Percentiles rank a stretch among this genome's conserved stretches.
phyloP scores from a whole-genome alignment of 179 eudicot species.

The Silene vulgaris region DNA sequence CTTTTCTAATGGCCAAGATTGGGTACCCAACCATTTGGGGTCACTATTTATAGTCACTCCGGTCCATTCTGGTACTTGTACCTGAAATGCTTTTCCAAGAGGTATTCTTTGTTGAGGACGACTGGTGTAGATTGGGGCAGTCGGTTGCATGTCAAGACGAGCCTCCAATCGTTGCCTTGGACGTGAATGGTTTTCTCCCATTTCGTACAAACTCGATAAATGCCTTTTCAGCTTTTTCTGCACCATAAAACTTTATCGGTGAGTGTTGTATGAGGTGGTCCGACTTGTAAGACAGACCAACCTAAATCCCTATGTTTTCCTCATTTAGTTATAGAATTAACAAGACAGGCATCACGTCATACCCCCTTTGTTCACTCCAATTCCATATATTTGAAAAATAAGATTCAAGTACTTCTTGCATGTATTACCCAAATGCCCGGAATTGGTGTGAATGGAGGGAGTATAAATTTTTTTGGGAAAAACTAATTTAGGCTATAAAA shows the following conservation, averaged over 20 bases:
- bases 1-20: slow-evolving; percentile 57
- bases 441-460: too few species aligned
- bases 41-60: slow-evolving; percentile 46
- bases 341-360: too few species aligned
- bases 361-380: too few species aligned
- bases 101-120: slow-evolving; percentile 46
- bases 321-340: not conserved
- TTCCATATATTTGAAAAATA: too few species aligned
- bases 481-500: not conserved
- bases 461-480: not conserved
- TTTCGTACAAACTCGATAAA: slow-evolving; percentile 41
- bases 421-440: too few species aligned
- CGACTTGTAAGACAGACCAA: not conserved
- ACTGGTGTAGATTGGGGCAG: slow-evolving; percentile 27
- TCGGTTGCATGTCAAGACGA: slow-evolving; percentile 26
- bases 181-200: slow-evolving; percentile 25
- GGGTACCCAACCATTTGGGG: slow-evolving; percentile 59
- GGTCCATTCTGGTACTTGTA: slow-evolving; percentile 57
- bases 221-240: slow-evolving; percentile 73
- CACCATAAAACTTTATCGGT: slow-evolving; percentile 17
- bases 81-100: slow-evolving; percentile 57
- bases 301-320: not conserved
- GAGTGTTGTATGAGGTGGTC: not conserved
- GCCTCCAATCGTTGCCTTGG: slow-evolving; percentile 25
- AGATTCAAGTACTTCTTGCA: too few species aligned